A percentile compares a stretch with the other conserved stretches of the same genome.
These are phyloP conservation scores for Diaporthe amygdali DNA, from an alignment of 2,329 filamentous ascomycete genomes.

Conservation along the genomic window DNA sequence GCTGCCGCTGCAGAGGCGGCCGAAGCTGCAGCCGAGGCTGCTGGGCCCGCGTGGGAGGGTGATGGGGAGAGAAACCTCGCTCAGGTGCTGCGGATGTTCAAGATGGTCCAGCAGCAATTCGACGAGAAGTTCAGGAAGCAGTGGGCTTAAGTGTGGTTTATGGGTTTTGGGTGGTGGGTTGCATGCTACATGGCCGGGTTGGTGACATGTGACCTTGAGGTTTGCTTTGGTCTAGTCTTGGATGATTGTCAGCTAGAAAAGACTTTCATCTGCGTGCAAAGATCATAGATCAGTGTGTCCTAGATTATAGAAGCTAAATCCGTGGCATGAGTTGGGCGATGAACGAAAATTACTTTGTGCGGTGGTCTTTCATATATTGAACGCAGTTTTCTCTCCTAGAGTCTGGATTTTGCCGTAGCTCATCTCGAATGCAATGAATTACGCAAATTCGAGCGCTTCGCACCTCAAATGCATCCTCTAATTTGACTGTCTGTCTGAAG, in stretches of 20 bases:
- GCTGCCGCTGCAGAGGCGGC: slow-evolving; percentile 24
- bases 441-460: too few species aligned
- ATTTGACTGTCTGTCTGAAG: too few species aligned
- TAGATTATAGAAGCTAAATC: background rate
- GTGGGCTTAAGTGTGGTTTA: slow-evolving; percentile 54
- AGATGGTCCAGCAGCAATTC: slow-evolving; percentile 62
- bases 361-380: too few species aligned
- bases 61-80: slow-evolving; percentile 51
- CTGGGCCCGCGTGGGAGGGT: slow-evolving; percentile 29
- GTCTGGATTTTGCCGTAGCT: too few species aligned
- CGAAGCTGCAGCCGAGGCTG: background rate
- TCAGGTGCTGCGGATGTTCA: slow-evolving; percentile 65
- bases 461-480: too few species aligned
- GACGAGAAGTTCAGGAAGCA: slow-evolving; percentile 67
- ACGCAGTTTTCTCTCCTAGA: too few species aligned
- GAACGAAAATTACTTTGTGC: background rate
- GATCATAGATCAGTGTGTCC: background rate
- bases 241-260: background rate
- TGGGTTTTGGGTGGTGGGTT: background rate
- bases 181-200: background rate
- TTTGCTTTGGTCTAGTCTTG: background rate
- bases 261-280: background rate
- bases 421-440: too few species aligned
- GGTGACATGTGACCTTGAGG: background rate
- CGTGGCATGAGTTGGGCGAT: background rate